Percentiles rank a stretch among this genome's conserved stretches.
Evolutionary conservation across 371 early-diverging fungal genomes (phyloP).

Genomic region (Conidiobolus coronatus): DNA sequence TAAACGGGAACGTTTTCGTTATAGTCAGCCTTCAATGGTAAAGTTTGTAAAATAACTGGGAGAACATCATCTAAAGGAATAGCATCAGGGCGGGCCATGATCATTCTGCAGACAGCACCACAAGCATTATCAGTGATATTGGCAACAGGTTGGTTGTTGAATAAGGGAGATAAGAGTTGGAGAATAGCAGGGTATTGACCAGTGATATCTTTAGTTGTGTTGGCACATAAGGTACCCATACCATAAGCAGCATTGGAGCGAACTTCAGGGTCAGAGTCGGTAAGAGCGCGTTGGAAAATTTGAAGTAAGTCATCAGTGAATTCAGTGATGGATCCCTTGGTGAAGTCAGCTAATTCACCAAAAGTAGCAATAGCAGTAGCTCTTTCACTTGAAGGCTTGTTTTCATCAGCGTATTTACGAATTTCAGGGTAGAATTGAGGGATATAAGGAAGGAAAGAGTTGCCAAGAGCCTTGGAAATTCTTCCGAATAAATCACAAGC

Average conservation of each 20-base stretch:
- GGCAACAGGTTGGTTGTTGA: slow-evolving; percentile 27
- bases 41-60: slow-evolving; percentile 31
- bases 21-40: slow-evolving; percentile 61
- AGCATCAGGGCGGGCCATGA: slow-evolving; percentile 35
- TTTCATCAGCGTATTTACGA: slow-evolving; percentile 40
- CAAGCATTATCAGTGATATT: slow-evolving; percentile 73
- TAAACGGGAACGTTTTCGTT: slow-evolving; percentile 64
- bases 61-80: slow-evolving; percentile 44
- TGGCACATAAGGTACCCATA: slow-evolving; percentile 41
- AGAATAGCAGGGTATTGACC: slow-evolving; percentile 46
- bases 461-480: slow-evolving; percentile 44
- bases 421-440: slow-evolving; percentile 59
- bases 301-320: slow-evolving; percentile 40
- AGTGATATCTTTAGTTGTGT: slow-evolving; percentile 41
- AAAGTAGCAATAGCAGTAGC: slow-evolving; percentile 76
- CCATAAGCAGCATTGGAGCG: slow-evolving; percentile 70
- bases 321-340: slow-evolving; percentile 45
- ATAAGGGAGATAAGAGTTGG: slow-evolving; percentile 43
- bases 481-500: slow-evolving; percentile 68
- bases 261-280: slow-evolving; percentile 59
- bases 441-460: slow-evolving; percentile 43
- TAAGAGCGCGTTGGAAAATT: slow-evolving; percentile 38
- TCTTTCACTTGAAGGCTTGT: slow-evolving; percentile 41
- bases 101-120: slow-evolving; percentile 65
- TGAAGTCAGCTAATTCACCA: slow-evolving; percentile 55